Conservation (phyloP, 371 early-diverging fungal species). For the Rhizomucor pusillus region DNA sequence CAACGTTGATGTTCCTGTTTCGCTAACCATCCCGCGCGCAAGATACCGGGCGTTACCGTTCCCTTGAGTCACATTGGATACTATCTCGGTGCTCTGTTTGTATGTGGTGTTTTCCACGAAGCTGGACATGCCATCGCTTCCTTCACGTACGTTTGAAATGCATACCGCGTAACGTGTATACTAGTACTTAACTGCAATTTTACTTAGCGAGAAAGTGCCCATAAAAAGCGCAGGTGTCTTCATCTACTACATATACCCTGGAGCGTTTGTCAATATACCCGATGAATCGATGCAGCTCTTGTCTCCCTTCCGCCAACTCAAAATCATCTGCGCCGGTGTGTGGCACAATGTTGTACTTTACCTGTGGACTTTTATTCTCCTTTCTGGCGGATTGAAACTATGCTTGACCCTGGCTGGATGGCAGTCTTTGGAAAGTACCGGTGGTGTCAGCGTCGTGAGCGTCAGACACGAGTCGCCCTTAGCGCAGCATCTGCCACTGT, state of each 20-base stretch:
- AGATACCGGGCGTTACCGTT: constrained; percentile 84
- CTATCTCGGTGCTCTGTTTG: constrained; percentile 62
- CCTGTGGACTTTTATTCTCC: constrained; percentile 35
- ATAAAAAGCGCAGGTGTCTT: constrained; percentile 73
- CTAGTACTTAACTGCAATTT: background rate
- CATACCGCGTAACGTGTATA: background rate
- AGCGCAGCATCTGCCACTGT: constrained; percentile 41
- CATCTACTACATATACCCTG: constrained; percentile 74
- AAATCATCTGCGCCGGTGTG: constrained; percentile 81
- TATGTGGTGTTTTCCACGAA: constrained; percentile 76
- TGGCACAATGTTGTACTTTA: constrained; percentile 78
- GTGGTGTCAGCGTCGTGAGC: constrained; percentile 65
- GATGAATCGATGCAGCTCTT: constrained; percentile 46
- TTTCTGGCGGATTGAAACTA: constrained; percentile 52
- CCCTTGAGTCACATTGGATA: constrained; percentile 73
- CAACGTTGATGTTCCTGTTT: background rate
- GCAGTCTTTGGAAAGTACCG: constrained; percentile 43
- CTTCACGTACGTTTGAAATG: constrained; percentile 34
- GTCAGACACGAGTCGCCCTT: constrained; percentile 55
- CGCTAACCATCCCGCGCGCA: too few relatives aligned
- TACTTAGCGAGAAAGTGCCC: constrained; percentile 55
- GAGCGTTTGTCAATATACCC: constrained; percentile 82
- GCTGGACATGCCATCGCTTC: constrained; percentile 83
- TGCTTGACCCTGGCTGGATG: constrained; percentile 47
- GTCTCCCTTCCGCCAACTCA: constrained; percentile 53